Base-by-base conservation (phyloP, 805 yeast genomes). In the Yarrowia sp. region DNA sequence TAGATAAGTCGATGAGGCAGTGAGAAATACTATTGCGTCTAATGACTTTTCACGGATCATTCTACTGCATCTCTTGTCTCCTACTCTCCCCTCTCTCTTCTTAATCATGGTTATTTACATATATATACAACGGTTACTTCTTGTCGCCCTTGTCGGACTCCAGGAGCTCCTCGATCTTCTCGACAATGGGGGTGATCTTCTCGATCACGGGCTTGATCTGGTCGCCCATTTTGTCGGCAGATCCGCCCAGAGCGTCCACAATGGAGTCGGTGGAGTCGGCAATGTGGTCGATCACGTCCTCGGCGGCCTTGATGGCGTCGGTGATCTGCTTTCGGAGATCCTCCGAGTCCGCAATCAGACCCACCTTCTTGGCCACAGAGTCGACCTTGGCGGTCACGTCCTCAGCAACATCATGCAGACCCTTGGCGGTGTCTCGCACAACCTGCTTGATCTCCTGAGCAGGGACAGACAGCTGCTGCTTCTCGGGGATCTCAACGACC, bases 401-500 rank as follows among this genome's bases (percentile, higher is more conserved):
- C 40, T 72, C 64, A 16, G 74, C 74, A 65, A 72, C 73, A 55
- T 66, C 71, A 12, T 70, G 70, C 38, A 69, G 67, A 52, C 71
- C 66, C 19, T 72, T 73, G 52, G 72, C 66, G 15, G 69, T 64
- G 8, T 72, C 72, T 41, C 71, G 73, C 38, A 73, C 75, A 35
- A 70, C 68, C 15, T 71, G 71, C 67, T 73, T 75, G 45, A 48
- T 40, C 38, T 48, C 67, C 67, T 61, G 26, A n/a, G 59, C 59
- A 15, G 32, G 36, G 14, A 32, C n/a, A 26, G 63, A 56, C 48
- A 41, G 48, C 38, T 22, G 61, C 40, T 68, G 36, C 26, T 48
- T 61, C 46, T 59, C 40, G 50, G 48, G 42, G 45, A 45, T 41
- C 36, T 36, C 70, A 12, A 46, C 69, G 16, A 55, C 43, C 45